Percentiles rank a stretch among this genome's conserved stretches.
phyloP scores from a whole-genome alignment of 352 stramenopile genomes.

The Halophytophthora batemanensis region DNA sequence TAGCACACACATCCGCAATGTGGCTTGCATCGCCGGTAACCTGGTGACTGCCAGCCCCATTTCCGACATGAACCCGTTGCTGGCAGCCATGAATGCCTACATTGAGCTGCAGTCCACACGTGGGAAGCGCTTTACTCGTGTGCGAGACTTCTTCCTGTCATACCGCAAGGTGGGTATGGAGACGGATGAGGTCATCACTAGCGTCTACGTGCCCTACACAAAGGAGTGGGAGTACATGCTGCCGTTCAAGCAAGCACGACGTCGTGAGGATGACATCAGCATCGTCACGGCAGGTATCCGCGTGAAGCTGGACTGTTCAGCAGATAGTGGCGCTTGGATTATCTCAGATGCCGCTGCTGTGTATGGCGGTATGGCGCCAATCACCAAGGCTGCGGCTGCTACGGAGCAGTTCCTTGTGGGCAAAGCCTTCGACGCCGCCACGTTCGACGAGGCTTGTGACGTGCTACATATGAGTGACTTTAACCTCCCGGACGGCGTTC shows the following conservation, averaged over 20 bases:
- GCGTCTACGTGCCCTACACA: slow-evolving; percentile 88
- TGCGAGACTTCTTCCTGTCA: slow-evolving; percentile 93
- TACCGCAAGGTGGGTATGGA: slow-evolving; percentile 93
- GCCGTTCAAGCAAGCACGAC: slow-evolving; percentile 94
- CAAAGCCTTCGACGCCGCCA: slow-evolving; percentile 73
- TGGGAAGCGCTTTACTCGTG: slow-evolving; percentile 41
- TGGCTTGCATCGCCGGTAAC: slow-evolving; percentile 95
- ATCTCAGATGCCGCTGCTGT: slow-evolving; percentile 57
- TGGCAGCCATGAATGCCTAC: slow-evolving; percentile 84
- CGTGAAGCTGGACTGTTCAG: slow-evolving; percentile 67
- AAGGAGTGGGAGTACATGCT: slow-evolving; percentile 91
- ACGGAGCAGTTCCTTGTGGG: slow-evolving; percentile 76
- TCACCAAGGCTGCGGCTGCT: slow-evolving; percentile 49
- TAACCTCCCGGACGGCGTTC: slow-evolving; percentile 87
- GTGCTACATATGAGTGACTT: slow-evolving; percentile 87
- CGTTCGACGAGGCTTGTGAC: slow-evolving; percentile 81
- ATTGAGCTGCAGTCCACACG: slow-evolving; percentile 52
- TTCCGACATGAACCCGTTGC: slow-evolving; percentile 96
- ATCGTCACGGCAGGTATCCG: slow-evolving; percentile 95
- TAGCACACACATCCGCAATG: slow-evolving; percentile 96
- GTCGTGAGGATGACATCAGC: slow-evolving; percentile 96
- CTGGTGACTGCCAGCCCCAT: slow-evolving; percentile 97
- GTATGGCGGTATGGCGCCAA: slow-evolving; percentile 69
- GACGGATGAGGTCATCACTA: slow-evolving; percentile 89
- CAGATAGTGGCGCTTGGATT: slow-evolving; percentile 69